A percentile compares a stretch with the other conserved stretches of the same genome.
Evolutionary conservation across 306 rosid species (phyloP).

Genomic region (Alnus rubra): DNA sequence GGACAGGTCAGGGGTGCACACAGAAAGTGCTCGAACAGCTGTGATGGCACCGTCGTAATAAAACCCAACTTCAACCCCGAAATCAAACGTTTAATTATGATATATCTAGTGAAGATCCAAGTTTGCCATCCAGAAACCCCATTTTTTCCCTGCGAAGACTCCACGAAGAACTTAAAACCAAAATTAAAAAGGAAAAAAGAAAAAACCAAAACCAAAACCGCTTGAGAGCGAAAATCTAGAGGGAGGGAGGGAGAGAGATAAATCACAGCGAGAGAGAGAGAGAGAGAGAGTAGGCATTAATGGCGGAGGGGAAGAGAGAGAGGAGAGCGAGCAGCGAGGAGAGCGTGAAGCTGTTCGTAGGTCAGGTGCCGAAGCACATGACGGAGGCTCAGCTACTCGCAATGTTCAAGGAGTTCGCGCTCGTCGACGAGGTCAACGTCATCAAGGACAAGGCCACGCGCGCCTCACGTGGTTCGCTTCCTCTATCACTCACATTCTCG

Average conservation of each 20-base stretch:
- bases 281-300: slow-evolving; percentile 42
- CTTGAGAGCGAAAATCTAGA: slow-evolving; percentile 21
- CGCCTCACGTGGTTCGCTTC: slow-evolving; percentile 73
- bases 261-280: slow-evolving; percentile 5
- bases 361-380: slow-evolving; percentile 98
- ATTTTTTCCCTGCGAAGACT: slow-evolving; percentile 46
- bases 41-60: slow-evolving; percentile 44
- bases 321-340: slow-evolving; percentile 66
- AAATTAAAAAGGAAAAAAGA: not conserved
- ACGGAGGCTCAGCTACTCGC: slow-evolving; percentile 78
- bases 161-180: slow-evolving; percentile 16
- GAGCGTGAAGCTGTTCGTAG: slow-evolving; percentile 95
- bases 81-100: not conserved
- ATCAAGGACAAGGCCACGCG: slow-evolving; percentile 94
- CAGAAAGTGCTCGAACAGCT: slow-evolving; percentile 4
- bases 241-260: slow-evolving; percentile 25
- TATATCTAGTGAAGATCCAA: slow-evolving; percentile 46
- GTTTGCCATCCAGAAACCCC: slow-evolving; percentile 42
- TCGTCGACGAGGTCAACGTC: slow-evolving; percentile 97
- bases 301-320: slow-evolving; percentile 95
- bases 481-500: slow-evolving; percentile 16
- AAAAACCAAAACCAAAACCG: not conserved
- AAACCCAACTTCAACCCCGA: not conserved
- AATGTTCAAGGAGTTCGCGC: slow-evolving; percentile 87
- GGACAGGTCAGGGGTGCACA: not conserved